phyloP scores from a whole-genome alignment of 208 protist genomes.

The Sergeia podlipaevii region DNA sequence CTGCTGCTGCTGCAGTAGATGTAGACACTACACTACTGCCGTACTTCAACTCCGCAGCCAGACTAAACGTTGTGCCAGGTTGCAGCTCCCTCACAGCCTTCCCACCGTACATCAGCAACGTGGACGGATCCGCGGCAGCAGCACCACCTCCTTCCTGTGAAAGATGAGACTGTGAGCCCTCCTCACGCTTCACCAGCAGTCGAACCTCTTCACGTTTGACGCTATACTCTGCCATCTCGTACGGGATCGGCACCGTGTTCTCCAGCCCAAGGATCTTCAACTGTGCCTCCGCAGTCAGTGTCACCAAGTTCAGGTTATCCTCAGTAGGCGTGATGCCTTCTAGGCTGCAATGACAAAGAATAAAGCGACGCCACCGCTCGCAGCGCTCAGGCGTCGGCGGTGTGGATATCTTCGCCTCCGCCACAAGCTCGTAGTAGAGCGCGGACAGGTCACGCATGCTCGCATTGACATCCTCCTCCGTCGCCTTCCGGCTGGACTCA shows the following conservation, averaged over 20 bases:
- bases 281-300: conserved; percentile 64
- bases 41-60: too few species aligned
- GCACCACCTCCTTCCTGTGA: too few species aligned
- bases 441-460: conserved; percentile 73
- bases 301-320: conserved; percentile 51
- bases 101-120: too few species aligned
- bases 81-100: too few species aligned
- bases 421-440: conserved; percentile 83
- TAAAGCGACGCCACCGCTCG: conserved; percentile 74
- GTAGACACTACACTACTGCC: too few species aligned
- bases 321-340: conserved; percentile 48
- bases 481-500: conserved; percentile 33
- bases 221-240: conserved; percentile 49
- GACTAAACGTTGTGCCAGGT: too few species aligned
- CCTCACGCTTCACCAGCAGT: conserved; percentile 60
- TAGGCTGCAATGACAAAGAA: conserved; percentile 68
- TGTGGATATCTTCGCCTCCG: conserved; percentile 74
- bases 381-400: conserved; percentile 72
- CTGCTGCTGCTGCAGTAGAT: too few species aligned
- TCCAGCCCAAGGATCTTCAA: conserved; percentile 80
- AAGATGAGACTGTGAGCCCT: too few species aligned
- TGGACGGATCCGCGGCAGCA: too few species aligned
- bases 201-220: conserved; percentile 71
- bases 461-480: conserved; percentile 61
- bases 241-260: conserved; percentile 68